phyloP scores from a whole-genome alignment of 2,329 filamentous ascomycete species.

The Blastomyces gilchristii region DNA sequence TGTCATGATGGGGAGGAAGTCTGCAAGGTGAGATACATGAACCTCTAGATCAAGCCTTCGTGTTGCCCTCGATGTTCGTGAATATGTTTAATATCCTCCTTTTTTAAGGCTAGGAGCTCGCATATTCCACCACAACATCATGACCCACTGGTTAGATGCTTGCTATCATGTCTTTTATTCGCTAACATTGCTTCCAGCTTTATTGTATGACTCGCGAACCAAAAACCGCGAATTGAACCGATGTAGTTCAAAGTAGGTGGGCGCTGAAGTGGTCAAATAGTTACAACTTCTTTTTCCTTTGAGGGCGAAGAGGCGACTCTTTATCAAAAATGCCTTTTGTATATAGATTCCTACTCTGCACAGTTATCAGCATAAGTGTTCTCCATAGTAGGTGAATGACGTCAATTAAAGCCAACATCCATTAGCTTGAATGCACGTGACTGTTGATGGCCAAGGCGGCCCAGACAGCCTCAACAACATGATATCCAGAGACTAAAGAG shows the following conservation, averaged over 20 bases:
- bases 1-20: constrained; percentile 49
- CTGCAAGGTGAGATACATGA: constrained; percentile 29
- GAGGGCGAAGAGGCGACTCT: not conserved
- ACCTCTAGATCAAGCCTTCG: not conserved
- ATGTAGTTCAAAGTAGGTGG: not conserved
- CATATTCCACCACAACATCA: not conserved
- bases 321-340: not conserved
- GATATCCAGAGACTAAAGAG: not conserved
- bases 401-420: no score
- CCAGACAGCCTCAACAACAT: not conserved
- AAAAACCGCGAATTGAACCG: not conserved
- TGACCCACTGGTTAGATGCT: not conserved
- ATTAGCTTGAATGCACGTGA: not conserved
- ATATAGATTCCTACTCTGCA: not conserved
- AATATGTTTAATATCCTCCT: not conserved
- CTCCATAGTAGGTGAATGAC: no score
- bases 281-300: not conserved
- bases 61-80: not conserved
- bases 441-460: not conserved
- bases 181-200: constrained; percentile 9
- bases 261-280: not conserved
- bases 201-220: constrained; percentile 17
- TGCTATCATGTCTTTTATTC: not conserved
- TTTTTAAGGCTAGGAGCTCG: not conserved
- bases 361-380: no score